These are phyloP conservation scores for Xylariaceae sp. DNA, from an alignment of 2,329 filamentous ascomycete genomes.

Conservation along the genomic window DNA sequence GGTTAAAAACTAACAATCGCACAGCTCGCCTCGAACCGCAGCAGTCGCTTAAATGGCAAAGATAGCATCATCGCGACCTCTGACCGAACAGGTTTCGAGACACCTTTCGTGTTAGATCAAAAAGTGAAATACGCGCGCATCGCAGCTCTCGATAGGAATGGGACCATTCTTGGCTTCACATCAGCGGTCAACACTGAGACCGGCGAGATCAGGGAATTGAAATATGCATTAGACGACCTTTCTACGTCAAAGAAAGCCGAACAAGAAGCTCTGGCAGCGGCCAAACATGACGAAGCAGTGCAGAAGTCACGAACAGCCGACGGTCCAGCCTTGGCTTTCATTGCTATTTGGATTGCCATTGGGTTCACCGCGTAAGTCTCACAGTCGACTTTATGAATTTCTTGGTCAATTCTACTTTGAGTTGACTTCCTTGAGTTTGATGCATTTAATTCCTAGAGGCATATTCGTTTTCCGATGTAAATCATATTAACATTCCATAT, in stretches of 20 bases:
- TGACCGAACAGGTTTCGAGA: conserved; percentile 14
- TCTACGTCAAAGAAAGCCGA: neutral
- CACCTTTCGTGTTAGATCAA: conserved; percentile 2
- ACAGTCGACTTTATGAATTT: neutral
- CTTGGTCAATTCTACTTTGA: too few relatives aligned
- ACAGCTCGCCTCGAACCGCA: conserved; percentile 7
- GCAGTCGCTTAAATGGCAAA: conserved; percentile 5
- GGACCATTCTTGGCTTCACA: conserved; percentile 10
- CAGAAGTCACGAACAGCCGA: neutral
- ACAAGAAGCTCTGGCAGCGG: neutral
- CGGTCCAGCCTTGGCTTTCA: neutral
- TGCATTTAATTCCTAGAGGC: too few relatives aligned
- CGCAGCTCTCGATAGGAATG: conserved; percentile 8
- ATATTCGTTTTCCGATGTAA: too few relatives aligned
- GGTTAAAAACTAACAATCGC: neutral
- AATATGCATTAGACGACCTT: conserved; percentile 6
- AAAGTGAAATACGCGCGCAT: conserved; percentile 6
- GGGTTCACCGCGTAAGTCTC: conserved; percentile 10
- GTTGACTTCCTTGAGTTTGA: too few relatives aligned
- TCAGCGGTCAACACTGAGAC: conserved; percentile 2
- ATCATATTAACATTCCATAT: too few relatives aligned
- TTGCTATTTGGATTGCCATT: conserved; percentile 4
- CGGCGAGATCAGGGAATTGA: neutral
- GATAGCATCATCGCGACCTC: conserved; percentile 1
- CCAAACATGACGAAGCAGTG: neutral